These are phyloP conservation scores for Speleostelium caveatum DNA, from an alignment of 78 protist species.

Conservation along the genomic window DNA sequence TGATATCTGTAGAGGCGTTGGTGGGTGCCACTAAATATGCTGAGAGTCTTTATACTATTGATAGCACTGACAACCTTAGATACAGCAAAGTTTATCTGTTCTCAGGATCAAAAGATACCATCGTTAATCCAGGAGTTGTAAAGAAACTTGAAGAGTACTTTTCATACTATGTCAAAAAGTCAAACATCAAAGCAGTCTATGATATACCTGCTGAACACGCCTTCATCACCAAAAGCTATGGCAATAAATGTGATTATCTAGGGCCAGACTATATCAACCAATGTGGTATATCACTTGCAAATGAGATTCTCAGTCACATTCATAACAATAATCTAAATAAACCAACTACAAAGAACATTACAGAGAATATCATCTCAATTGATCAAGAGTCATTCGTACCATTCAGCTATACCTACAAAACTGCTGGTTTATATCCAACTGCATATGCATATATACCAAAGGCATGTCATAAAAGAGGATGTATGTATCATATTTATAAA, in stretches of 20 bases:
- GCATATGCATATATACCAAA: conserved; percentile 86
- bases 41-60: conserved; percentile 54
- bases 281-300: conserved; percentile 76
- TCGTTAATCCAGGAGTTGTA: conserved; percentile 72
- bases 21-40: conserved; percentile 60
- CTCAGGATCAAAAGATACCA: conserved; percentile 80
- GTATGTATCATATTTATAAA: neutral
- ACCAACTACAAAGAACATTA: conserved; percentile 13
- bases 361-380: conserved; percentile 42
- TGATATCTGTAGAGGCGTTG: conserved; percentile 50
- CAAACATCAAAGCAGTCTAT: conserved; percentile 16
- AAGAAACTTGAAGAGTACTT: conserved; percentile 59
- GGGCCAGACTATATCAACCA: conserved; percentile 88
- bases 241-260: conserved; percentile 62
- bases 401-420: conserved; percentile 31
- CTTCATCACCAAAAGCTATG: conserved; percentile 62
- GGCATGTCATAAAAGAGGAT: conserved; percentile 31
- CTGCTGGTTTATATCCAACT: conserved; percentile 39
- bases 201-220: conserved; percentile 76
- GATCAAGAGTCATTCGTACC: conserved; percentile 59
- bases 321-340: neutral
- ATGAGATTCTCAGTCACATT: conserved; percentile 34
- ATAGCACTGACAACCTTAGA: conserved; percentile 59
- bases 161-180: neutral
- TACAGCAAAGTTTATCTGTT: conserved; percentile 70